Conservation (phyloP, 805 yeast species). For the Kodamaea laetipori region DNA sequence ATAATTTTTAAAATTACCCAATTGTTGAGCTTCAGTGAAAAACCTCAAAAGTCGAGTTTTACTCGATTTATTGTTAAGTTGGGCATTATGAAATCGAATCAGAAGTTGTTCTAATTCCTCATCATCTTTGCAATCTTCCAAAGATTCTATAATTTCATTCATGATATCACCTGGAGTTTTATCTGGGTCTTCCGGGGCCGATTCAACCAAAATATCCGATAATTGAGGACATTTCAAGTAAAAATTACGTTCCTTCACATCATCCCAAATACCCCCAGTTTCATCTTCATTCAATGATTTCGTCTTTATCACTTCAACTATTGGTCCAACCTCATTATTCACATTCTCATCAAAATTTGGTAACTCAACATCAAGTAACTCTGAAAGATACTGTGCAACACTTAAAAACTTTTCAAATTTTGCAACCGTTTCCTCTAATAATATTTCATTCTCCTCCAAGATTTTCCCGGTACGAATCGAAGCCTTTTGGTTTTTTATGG, state of each 20-base stretch:
- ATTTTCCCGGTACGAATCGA: slow-evolving; percentile 69
- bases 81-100: slow-evolving; percentile 48
- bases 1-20: slow-evolving; percentile 50
- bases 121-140: slow-evolving; percentile 43
- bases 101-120: slow-evolving; percentile 49
- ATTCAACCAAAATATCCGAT: slow-evolving; percentile 19
- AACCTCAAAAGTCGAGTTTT: slow-evolving; percentile 58
- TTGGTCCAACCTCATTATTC: slow-evolving; percentile 12
- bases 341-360: slow-evolving; percentile 16
- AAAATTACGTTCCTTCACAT: slow-evolving; percentile 62
- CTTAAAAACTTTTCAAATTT: slow-evolving; percentile 47
- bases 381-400: slow-evolving; percentile 47
- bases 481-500: slow-evolving; percentile 49
- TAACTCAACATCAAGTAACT: slow-evolving; percentile 31
- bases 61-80: slow-evolving; percentile 73
- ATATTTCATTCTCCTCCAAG: slow-evolving; percentile 44
- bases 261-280: slow-evolving; percentile 56
- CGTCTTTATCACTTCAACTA: slow-evolving; percentile 26
- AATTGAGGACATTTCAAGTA: slow-evolving; percentile 57
- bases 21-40: slow-evolving; percentile 51
- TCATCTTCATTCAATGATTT: slow-evolving; percentile 28
- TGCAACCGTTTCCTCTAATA: slow-evolving; percentile 32
- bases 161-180: slow-evolving; percentile 38
- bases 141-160: slow-evolving; percentile 42
- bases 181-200: slow-evolving; percentile 18